phyloP scores from a whole-genome alignment of 2,329 filamentous ascomycete genomes.

The Colletotrichum agaves region DNA sequence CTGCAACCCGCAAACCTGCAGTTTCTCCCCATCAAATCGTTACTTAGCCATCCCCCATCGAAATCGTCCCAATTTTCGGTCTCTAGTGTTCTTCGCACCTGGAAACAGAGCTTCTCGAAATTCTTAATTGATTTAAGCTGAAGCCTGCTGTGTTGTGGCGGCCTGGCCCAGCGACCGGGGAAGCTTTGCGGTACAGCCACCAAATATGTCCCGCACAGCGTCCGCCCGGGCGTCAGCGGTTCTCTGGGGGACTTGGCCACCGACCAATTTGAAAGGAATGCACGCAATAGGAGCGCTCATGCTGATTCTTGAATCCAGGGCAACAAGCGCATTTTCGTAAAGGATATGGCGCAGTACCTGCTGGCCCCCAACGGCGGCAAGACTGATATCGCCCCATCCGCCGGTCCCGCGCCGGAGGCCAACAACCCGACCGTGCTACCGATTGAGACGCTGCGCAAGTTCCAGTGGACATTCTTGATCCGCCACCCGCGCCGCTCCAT shows the following conservation, averaged over 20 bases:
- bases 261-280: background rate
- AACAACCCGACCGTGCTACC: conserved; percentile 90
- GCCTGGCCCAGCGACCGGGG: background rate
- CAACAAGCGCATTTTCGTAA: conserved; percentile 90
- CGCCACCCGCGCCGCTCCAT: conserved; percentile 93
- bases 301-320: conserved; percentile 60
- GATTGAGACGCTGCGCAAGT: conserved; percentile 75
- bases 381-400: conserved; percentile 81
- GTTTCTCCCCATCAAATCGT: conserved; percentile 18
- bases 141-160: conserved; percentile 14
- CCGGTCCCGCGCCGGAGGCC: conserved; percentile 72
- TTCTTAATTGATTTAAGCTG: conserved; percentile 32
- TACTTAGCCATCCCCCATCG: conserved; percentile 19
- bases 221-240: background rate
- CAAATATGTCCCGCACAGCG: background rate
- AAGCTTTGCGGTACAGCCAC: conserved; percentile 26
- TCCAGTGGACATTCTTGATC: conserved; percentile 97
- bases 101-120: conserved; percentile 37
- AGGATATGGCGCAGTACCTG: conserved; percentile 96
- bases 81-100: background rate
- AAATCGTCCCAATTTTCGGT: conserved; percentile 21
- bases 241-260: background rate
- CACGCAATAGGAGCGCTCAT: background rate
- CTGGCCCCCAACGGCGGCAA: conserved; percentile 77
- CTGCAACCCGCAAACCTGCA: conserved; percentile 22